Evolutionary conservation across 2,329 filamentous ascomycete genomes (phyloP), one percentile per base, ranked within the genome.

Genomic region (Colletotrichum brevisporum): DNA sequence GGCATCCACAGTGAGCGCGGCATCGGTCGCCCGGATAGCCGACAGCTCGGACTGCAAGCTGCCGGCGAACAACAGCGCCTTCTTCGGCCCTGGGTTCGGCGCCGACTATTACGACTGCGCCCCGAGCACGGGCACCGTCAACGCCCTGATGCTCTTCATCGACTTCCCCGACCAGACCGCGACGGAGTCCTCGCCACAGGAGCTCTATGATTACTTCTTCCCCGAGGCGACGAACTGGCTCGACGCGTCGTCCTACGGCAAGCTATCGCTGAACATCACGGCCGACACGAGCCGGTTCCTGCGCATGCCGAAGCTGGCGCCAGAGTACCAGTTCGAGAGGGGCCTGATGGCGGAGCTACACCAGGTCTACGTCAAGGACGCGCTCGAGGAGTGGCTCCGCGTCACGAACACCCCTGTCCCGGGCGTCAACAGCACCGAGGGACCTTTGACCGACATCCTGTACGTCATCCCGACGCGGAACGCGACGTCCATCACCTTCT

Each of bases 141-240:
- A 63, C 10, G 77, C 74, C 16, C 76, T 73, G 62, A 80, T 82
- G 78, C 72, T 82, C 39, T 81, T 81, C 65, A 73, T 81, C 60
- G 79, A 81, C 71, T 81, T 80, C 56, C 63, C 72, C 2, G 78
- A 80, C 10, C 57, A 50, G 39, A 59, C 41, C 12, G 36, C 59
- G 39, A 3, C 67, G 72, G 6, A 71, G 71, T 31, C 24, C 69
- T 75, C 27, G 63, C 56, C 41, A 1, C 18, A 62, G 18, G 59
- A 64, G 27, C 18, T 52, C 12, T 64, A 64, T 6, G 47, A 64
- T n/a, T 13, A 41, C 36, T 48, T 64, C 27, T n/a, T 48, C 4
- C 52, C 67, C 16, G 31, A 36, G 6, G 60, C 51, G 4, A 51
- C 53, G 3, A 39, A 61, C 2, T 72, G 68, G 72, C 71, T 70